Base-by-base conservation (phyloP, 2,329 filamentous ascomycete species). In the Diaporthe destruens region DNA sequence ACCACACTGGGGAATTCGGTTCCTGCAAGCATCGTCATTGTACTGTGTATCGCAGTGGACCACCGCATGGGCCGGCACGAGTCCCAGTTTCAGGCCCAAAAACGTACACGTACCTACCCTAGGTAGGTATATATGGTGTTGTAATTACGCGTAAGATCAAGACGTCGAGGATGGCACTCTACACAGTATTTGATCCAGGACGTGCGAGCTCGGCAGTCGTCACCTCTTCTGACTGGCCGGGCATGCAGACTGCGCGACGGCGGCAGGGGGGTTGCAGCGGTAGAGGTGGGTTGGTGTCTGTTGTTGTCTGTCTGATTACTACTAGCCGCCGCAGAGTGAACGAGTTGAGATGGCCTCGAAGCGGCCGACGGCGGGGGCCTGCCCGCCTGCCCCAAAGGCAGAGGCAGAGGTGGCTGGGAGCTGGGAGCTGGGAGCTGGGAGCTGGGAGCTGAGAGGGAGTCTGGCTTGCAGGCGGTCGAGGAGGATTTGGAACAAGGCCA, bases 171-270 rank as follows among this genome's bases (percentile, higher is more conserved):
- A 42, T 29, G 56, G 34, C 11, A 65, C 44, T 32, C 59, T 39
- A 29, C 29, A 5, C 29, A 29, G 8, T 65, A 20, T 65, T 65
- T 44, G 61, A 29, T 14, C 11, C 20, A 20, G 61, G 44, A 51
- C 44, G 61, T 51, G 61, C 44, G 61, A 51, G 61, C 51, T 65
- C 61, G 44, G 61, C 61, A 65, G 61, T 65, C 61, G 61, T 65
- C 61, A 65, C 36, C 20, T 39, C 44, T 39, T 39, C 23, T 18
- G n/a, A 5, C 61, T 36, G 29, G 44, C 44, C 29, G 44, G 51
- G 61, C 61, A 51, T 20, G 12, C 44, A 65, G 61, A 65, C 51
- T 25, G n/a, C 61, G 61, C 61, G 44, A 53, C 44, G 44, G 36
- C 36, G 11, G 11, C 11, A 12, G 36, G 36, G 36, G 36, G 61